A percentile compares a stretch with the other conserved stretches of the same genome.
These are phyloP conservation scores for Penicillium fimorum DNA, from an alignment of 495 filamentous ascomycete genomes.

Conservation along the genomic window DNA sequence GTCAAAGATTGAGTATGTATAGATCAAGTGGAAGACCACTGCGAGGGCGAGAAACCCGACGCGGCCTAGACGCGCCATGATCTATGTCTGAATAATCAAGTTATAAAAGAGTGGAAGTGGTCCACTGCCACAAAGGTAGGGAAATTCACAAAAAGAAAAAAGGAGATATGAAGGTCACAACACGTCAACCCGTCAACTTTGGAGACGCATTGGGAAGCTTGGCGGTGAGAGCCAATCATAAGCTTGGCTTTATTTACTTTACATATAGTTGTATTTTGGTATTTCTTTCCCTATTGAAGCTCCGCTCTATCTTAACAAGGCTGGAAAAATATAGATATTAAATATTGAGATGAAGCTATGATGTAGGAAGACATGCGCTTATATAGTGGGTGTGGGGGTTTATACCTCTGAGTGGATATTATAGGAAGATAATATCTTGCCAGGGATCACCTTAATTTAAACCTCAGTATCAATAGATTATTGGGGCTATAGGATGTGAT, in stretches of 20 bases:
- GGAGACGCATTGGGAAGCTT: slow-evolving; percentile 25
- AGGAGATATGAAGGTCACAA: slow-evolving; percentile 19
- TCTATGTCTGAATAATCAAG: slow-evolving; percentile 13
- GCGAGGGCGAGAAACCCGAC: slow-evolving; percentile 89
- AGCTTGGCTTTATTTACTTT: background rate
- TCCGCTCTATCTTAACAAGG: background rate
- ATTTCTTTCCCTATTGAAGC: background rate
- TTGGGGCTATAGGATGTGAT: background rate
- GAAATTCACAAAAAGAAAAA: slow-evolving; percentile 18
- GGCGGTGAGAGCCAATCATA: slow-evolving; percentile 37
- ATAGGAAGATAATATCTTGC: background rate
- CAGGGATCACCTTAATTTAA: background rate
- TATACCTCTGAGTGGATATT: background rate
- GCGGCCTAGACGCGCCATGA: slow-evolving; percentile 79
- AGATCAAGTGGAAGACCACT: slow-evolving; percentile 89
- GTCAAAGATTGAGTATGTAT: slow-evolving; percentile 96
- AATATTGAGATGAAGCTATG: background rate
- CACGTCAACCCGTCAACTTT: slow-evolving; percentile 16
- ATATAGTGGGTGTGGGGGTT: background rate
- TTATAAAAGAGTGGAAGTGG: slow-evolving; percentile 21
- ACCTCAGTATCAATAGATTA: background rate
- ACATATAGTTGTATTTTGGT: background rate
- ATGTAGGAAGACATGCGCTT: background rate
- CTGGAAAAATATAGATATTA: background rate
- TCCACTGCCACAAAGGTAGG: slow-evolving; percentile 17